phyloP scores from a whole-genome alignment of 306 rosid genomes.

The Citrullus mucosospermus region DNA sequence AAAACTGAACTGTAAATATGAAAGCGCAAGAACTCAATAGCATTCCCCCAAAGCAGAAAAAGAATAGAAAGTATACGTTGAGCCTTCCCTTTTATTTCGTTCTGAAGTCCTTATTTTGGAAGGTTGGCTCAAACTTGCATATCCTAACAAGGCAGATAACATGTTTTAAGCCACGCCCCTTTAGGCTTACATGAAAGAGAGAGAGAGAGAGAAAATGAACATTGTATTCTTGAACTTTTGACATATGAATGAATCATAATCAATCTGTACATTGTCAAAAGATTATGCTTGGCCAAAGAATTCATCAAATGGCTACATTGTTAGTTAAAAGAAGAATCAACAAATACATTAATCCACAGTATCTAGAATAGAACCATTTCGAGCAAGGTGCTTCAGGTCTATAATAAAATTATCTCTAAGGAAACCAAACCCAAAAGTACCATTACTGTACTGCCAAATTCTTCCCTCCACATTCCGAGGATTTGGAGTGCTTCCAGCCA shows the following conservation, averaged over 20 bases:
- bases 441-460: constrained; percentile 74
- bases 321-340: constrained; percentile 6
- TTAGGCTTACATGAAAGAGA: neutral
- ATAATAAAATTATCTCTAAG: constrained; percentile 60
- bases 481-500: constrained; percentile 29
- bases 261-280: constrained; percentile 3
- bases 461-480: constrained; percentile 64
- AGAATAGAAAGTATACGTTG: neutral
- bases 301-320: neutral
- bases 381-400: constrained; percentile 56
- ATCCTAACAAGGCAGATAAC: neutral
- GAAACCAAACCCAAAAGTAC: constrained; percentile 84
- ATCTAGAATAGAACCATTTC: constrained; percentile 50
- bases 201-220: neutral
- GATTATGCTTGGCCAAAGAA: neutral
- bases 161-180: neutral
- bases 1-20: neutral
- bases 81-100: neutral
- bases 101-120: neutral
- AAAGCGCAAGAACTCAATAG: neutral
- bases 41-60: neutral
- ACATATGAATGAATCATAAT: neutral
- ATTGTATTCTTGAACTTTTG: neutral
- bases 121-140: neutral
- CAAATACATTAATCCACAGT: constrained; percentile 24